phyloP scores from a whole-genome alignment of 2,329 filamentous ascomycete genomes.

The Fusarium metavorans region DNA sequence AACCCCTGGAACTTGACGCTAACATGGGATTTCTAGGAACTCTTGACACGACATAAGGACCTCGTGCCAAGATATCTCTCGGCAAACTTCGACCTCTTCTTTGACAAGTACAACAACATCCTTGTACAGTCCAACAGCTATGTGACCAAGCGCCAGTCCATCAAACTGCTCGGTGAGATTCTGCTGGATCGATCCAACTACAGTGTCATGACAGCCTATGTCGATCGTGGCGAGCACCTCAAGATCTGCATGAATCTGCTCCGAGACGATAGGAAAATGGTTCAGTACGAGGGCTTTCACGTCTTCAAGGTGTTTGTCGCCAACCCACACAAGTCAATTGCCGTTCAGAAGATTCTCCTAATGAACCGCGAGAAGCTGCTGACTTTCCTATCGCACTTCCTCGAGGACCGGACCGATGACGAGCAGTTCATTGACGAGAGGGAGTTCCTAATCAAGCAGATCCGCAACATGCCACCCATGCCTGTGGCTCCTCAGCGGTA shows the following conservation, averaged over 20 bases:
- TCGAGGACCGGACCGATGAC: slow-evolving; percentile 95
- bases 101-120: slow-evolving; percentile 87
- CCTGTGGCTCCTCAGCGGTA: slow-evolving; percentile 66
- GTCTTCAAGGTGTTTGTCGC: slow-evolving; percentile 99
- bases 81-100: slow-evolving; percentile 94
- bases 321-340: slow-evolving; percentile 97
- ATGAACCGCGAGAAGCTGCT: slow-evolving; percentile 95
- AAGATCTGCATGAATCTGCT: slow-evolving; percentile 99
- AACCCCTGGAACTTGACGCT: slow-evolving; percentile 6
- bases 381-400: slow-evolving; percentile 88
- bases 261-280: slow-evolving; percentile 96
- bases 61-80: slow-evolving; percentile 89
- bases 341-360: slow-evolving; percentile 93
- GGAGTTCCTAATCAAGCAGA: slow-evolving; percentile 96
- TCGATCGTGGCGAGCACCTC: slow-evolving; percentile 93
- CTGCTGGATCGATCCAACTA: slow-evolving; percentile 96
- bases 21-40: slow-evolving; percentile 69
- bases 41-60: slow-evolving; percentile 93
- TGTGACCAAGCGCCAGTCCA: slow-evolving; percentile 97
- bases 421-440: slow-evolving; percentile 99
- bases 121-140: slow-evolving; percentile 95
- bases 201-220: slow-evolving; percentile 97
- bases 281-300: slow-evolving; percentile 99
- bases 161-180: slow-evolving; percentile 96
- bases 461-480: slow-evolving; percentile 74